Conservation (phyloP, 306 rosid genomes). For the Cucurbita pepo region DNA sequence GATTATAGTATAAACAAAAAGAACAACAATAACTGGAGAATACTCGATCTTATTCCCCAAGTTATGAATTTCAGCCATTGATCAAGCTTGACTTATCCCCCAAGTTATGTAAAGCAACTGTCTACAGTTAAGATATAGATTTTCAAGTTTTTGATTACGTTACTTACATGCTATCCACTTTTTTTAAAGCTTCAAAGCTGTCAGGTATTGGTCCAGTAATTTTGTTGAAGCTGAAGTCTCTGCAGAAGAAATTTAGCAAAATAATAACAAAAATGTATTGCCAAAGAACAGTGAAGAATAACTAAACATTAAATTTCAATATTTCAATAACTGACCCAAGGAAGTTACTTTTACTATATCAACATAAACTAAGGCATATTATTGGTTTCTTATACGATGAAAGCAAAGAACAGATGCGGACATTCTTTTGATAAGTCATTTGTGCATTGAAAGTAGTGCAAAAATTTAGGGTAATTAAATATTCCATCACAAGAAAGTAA, state of each 20-base stretch:
- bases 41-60: not conserved
- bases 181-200: slow-evolving; percentile 7
- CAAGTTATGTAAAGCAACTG: not conserved
- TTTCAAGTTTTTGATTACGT: not conserved
- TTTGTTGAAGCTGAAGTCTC: slow-evolving; percentile 73
- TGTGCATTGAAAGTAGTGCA: not conserved
- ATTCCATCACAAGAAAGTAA: not conserved
- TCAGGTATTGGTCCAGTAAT: slow-evolving; percentile 42
- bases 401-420: not conserved
- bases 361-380: not conserved
- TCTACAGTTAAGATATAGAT: not conserved
- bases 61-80: not conserved
- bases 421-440: not conserved
- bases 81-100: not conserved
- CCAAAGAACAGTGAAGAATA: not conserved
- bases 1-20: not conserved
- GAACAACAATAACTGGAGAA: not conserved
- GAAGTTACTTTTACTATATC: not conserved
- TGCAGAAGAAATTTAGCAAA: slow-evolving; percentile 11
- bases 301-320: not conserved
- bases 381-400: not conserved
- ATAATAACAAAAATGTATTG: not conserved
- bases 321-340: not conserved
- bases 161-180: slow-evolving; percentile 25
- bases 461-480: not conserved